Evolutionary conservation across 495 filamentous ascomycete species (phyloP), one percentile per base, ranked within the genome.

Genomic region (Sporormia fimetaria): DNA sequence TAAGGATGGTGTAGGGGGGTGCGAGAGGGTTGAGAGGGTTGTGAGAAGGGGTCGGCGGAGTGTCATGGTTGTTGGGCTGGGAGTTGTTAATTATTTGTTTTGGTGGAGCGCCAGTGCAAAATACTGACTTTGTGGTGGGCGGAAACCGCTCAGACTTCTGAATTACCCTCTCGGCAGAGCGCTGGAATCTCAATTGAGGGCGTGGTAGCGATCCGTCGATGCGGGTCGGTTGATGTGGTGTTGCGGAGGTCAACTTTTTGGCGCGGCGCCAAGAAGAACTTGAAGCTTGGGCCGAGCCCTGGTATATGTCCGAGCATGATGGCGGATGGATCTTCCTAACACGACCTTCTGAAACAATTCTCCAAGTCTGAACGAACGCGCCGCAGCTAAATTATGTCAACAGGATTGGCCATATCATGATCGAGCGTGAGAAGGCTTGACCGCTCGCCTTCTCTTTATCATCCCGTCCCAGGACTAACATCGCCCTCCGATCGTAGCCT

Each of bases 41-140:
- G 14, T 32, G 37, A 47, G 47, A 33, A 51, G 37, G 33, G 45
- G 33, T n/a, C 37, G 34, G 33, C 51, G 47, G 37, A 51, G 47
- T 17, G 47, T 51, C 49, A 51, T 57, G 12, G 26, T 56, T 21
- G 14, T 10, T 17, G 48, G 7, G 14, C 30, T 11, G 21, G 24
- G 21, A 30, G 33, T 33, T 21, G 12, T 11, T 1, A 26, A 6
- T 1, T 16, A 3, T 33, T 18, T 21, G 23, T 15, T 22, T 10
- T 37, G 14, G 20, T 23, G 4, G 11, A 21, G 9, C 4, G 10
- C 8, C 3, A n/a, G n/a, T n/a, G n/a, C n/a, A n/a, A n/a, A n/a
- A 28, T 29, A 3, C 9, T 17, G 22, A 29, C 23, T 17, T 8
- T 17, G 9, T 23, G 12, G 21, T 20, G 15, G 14, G 6, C 21